These are phyloP conservation scores for Fusarium falciforme DNA, from an alignment of 2,329 filamentous ascomycete species.

Conservation along the genomic window DNA sequence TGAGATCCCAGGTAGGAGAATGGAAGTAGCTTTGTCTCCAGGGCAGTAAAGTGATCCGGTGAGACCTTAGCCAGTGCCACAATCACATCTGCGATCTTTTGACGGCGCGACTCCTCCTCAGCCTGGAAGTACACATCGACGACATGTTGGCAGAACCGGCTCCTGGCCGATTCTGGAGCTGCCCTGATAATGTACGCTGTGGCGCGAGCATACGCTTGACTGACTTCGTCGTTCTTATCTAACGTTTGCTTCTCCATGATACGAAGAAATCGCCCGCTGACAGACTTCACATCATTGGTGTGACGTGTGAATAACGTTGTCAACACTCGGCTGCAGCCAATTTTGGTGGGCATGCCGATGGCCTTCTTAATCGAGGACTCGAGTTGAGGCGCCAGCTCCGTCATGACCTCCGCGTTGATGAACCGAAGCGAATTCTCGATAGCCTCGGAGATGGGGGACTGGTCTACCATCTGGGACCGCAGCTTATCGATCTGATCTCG, in stretches of 20 bases:
- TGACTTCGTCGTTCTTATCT: slow-evolving; percentile 94
- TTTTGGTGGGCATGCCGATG: slow-evolving; percentile 92
- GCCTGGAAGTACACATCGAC: slow-evolving; percentile 82
- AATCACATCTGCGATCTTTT: slow-evolving; percentile 85
- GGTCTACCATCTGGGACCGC: slow-evolving; percentile 82
- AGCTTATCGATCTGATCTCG: slow-evolving; percentile 92
- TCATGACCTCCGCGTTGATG: slow-evolving; percentile 83
- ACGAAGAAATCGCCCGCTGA: slow-evolving; percentile 81
- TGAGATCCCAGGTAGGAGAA: slow-evolving; percentile 91
- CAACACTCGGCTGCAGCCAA: slow-evolving; percentile 87
- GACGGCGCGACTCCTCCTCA: slow-evolving; percentile 79
- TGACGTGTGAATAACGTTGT: slow-evolving; percentile 87
- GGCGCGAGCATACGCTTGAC: slow-evolving; percentile 86
- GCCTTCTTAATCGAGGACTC: slow-evolving; percentile 85
- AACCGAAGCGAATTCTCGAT: slow-evolving; percentile 90
- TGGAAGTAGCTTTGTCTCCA: slow-evolving; percentile 81
- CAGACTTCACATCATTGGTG: slow-evolving; percentile 77
- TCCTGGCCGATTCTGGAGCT: slow-evolving; percentile 60
- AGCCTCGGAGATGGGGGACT: slow-evolving; percentile 90
- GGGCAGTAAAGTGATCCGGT: slow-evolving; percentile 84
- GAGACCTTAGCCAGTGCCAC: slow-evolving; percentile 87
- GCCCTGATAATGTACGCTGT: slow-evolving; percentile 84
- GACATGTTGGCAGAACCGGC: slow-evolving; percentile 63
- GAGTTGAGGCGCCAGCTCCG: slow-evolving; percentile 75
- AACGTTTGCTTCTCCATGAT: slow-evolving; percentile 84